Base-by-base conservation (phyloP, 371 early-diverging fungal genomes). In the Rhizopus sp. region DNA sequence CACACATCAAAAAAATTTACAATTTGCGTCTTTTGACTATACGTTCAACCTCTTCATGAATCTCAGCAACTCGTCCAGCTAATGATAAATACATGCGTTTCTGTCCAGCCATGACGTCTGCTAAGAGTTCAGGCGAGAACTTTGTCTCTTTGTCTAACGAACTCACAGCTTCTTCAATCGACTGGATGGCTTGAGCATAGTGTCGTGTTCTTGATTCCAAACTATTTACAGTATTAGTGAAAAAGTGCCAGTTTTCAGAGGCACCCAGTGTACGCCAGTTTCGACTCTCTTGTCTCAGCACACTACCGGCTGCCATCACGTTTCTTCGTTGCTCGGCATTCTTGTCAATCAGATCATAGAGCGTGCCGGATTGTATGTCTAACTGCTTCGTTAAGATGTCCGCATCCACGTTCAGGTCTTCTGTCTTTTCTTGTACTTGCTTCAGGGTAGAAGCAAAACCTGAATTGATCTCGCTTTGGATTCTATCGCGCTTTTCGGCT, bases 261-360 rank as follows among this genome's bases (percentile, higher is more conserved):
- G 60, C 57, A 23, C 66, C 66, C 30, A 46, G 47, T 13, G 49
- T 31, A 34, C 66, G 60, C 66, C 66, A 65, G 50, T 52, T 48
- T 40, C 50, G 56, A 0, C 33, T 32, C 6, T 65, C 50, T 46
- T 60, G 57, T 3, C 53, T 45, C 30, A 53, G 53, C 5, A 61
- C 57, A 6, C 57, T 46, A 9, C 53, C 48, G 3, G 57, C 60
- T 3, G 61, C 42, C 0, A 50, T 41, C 13, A 57, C 56, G 31
- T 65, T 65, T 16, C 53, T 38, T 3, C 61, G 35, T 42, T 57
- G 61, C 2, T 31, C 31, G 33, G 56, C 57, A 38, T 65, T 65
- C 6, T 57, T 42, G 13, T 30, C 32, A 8, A 65, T 65, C 13
- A 65, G 17, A 7, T 53, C 53, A 30, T 60, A 45, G 5, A 65